These are phyloP conservation scores for Takashimella koratensis DNA, from an alignment of 1,284 basidiomycete genomes.

Conservation along the genomic window DNA sequence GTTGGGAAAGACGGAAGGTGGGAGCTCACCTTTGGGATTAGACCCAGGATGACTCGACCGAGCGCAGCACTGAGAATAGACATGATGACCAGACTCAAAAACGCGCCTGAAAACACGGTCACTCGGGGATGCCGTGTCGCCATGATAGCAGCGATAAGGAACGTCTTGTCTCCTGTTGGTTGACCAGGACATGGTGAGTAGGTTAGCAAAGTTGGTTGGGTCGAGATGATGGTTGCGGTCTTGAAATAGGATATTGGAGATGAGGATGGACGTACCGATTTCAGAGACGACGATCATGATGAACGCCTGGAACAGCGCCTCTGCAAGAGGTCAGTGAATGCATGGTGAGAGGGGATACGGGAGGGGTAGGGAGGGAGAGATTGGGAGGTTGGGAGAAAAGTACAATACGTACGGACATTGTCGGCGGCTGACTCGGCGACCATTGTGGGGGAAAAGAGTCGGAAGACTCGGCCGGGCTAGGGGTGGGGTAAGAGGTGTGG, in stretches of 20 bases:
- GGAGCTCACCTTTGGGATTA: slow-evolving; percentile 62
- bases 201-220: background rate
- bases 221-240: background rate
- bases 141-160: slow-evolving; percentile 93
- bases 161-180: slow-evolving; percentile 85
- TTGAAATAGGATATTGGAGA: background rate
- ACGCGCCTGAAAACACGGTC: slow-evolving; percentile 84
- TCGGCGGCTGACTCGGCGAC: background rate
- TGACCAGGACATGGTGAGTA: background rate
- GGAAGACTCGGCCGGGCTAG: no score
- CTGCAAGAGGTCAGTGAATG: slow-evolving; percentile 18
- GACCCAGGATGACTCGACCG: slow-evolving; percentile 76
- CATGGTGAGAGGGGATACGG: background rate
- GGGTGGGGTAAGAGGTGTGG: background rate
- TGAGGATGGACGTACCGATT: slow-evolving; percentile 51
- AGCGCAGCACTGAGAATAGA: slow-evolving; percentile 81
- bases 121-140: slow-evolving; percentile 88
- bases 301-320: slow-evolving; percentile 69
- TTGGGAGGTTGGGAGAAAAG: no score
- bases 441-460: slow-evolving; percentile 2
- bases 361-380: background rate
- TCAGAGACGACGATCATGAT: slow-evolving; percentile 85
- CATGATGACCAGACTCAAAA: slow-evolving; percentile 87
- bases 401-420: slow-evolving; percentile 10
- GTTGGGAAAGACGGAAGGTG: background rate